Evolutionary conservation across 2,329 filamentous ascomycete species (phyloP).

Genomic region (Fusarium goolgardi): DNA sequence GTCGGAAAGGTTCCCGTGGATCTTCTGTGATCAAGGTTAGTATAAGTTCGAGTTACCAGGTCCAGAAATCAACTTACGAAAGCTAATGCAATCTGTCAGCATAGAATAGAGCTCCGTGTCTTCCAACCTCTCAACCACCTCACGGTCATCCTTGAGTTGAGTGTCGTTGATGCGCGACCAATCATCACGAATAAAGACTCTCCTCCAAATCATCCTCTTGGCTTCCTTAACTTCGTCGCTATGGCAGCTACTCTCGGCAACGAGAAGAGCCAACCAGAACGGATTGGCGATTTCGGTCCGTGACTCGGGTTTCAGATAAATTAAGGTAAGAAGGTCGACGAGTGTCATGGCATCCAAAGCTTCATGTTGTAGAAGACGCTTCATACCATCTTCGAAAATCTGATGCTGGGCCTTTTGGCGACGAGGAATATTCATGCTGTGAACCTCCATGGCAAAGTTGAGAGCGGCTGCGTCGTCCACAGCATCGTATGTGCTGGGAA

Average conservation of each 20-base stretch:
- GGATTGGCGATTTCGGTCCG: slow-evolving; percentile 70
- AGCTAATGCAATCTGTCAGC: slow-evolving; percentile 70
- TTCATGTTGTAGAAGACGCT: slow-evolving; percentile 76
- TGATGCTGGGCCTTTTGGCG: slow-evolving; percentile 74
- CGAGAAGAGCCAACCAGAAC: slow-evolving; percentile 79
- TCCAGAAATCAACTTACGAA: slow-evolving; percentile 63
- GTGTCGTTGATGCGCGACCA: slow-evolving; percentile 86
- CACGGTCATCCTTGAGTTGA: slow-evolving; percentile 75
- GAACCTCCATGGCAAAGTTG: slow-evolving; percentile 78
- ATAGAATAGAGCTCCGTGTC: slow-evolving; percentile 77
- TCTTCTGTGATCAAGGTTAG: slow-evolving; percentile 55
- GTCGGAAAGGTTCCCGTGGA: slow-evolving; percentile 57
- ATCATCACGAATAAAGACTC: slow-evolving; percentile 84
- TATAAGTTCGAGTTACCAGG: not conserved
- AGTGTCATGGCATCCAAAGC: slow-evolving; percentile 73
- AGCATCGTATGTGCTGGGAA: slow-evolving; percentile 73
- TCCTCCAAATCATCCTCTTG: slow-evolving; percentile 81
- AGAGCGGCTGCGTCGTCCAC: slow-evolving; percentile 84
- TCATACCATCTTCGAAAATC: slow-evolving; percentile 77
- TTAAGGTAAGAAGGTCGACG: slow-evolving; percentile 84
- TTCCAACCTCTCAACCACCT: slow-evolving; percentile 71
- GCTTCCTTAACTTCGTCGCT: slow-evolving; percentile 69
- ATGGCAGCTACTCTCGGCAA: slow-evolving; percentile 65
- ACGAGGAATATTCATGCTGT: slow-evolving; percentile 65
- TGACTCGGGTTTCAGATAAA: slow-evolving; percentile 61